Evolutionary conservation across 2,329 filamentous ascomycete genomes (phyloP).

Genomic region (Fusarium lateritium): DNA sequence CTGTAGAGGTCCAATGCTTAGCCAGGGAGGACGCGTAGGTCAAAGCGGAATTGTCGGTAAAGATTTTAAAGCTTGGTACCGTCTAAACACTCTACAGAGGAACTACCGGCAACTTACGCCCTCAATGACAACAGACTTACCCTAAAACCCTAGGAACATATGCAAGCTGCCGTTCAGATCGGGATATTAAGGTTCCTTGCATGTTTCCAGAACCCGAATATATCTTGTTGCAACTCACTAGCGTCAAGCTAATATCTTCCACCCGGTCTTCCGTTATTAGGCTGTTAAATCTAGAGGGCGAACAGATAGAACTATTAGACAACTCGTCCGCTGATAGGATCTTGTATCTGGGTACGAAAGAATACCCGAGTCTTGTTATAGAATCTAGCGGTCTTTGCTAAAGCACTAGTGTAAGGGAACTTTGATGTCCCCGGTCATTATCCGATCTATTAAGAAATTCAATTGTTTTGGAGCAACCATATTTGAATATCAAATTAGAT

Average conservation of each 20-base stretch:
- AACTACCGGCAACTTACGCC: conserved; percentile 10
- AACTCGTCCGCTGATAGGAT: too few relatives aligned
- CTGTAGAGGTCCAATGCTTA: background rate
- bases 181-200: conserved; percentile 32
- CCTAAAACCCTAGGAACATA: conserved; percentile 4
- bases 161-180: conserved; percentile 24
- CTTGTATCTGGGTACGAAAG: background rate
- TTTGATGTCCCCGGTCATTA: too few relatives aligned
- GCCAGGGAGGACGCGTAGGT: conserved; percentile 6
- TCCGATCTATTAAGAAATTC: too few relatives aligned
- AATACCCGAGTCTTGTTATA: too few relatives aligned
- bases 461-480: too few relatives aligned
- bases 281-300: conserved; percentile 1
- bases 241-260: conserved; percentile 19
- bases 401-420: too few relatives aligned
- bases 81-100: background rate
- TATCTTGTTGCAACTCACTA: conserved; percentile 4
- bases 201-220: conserved; percentile 21
- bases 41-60: background rate
- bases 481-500: background rate
- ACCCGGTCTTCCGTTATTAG: background rate
- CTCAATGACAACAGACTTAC: conserved; percentile 1
- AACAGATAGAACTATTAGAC: background rate
- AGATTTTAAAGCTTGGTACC: background rate
- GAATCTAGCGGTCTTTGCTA: too few relatives aligned